Evolutionary conservation across 2,329 filamentous ascomycete species (phyloP), one percentile per base, ranked within the genome.

Genomic region (Aureobasidium pullulans): DNA sequence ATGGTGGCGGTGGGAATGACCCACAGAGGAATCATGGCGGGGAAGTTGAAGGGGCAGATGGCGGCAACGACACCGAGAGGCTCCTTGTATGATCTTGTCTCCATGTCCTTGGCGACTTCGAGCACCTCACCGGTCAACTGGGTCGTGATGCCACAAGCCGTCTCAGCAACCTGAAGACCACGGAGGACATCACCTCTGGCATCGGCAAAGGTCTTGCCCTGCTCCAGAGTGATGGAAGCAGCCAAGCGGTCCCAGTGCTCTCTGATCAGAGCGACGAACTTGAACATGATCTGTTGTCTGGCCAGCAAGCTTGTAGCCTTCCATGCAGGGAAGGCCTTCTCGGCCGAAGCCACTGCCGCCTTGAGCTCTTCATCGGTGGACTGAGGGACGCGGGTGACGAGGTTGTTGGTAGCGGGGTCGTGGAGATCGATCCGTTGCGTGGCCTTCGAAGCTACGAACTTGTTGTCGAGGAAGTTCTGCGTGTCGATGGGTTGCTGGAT

Each of bases 21-120:
- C 89, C 89, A 95, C n/a, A 95, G 81, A 3, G 89, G 90, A 72
- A 95, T 94, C 89, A 95, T 95, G 67, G 89, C 89, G 44, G 89
- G 89, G 76, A 94, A 94, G 79, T 94, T 94, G 71, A 94, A 94
- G 1, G 89, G 89, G 79, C 89, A 94, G 66, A 94, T 94, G 61
- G 89, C 88, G 60, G 89, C 88, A 44, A 88, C 85, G 36, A 94
- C 86, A 59, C 89, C 89, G 69, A 94, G 76, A 61, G 89, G 88
- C 79, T 94, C 89, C 63, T 84, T 83, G 73, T 94, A 94, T 61
- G 84, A 88, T 70, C 88, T 79, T 32, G 89, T 94, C 79, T 94
- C 89, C 89, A 94, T 94, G 69, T 94, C 89, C 80, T 90, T 92
- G 58, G 89, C 84, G 11, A 94, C 89, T 77, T 94, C 89, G 36